phyloP scores from a whole-genome alignment of 129 eudicot species.

The Tagetes erecta region DNA sequence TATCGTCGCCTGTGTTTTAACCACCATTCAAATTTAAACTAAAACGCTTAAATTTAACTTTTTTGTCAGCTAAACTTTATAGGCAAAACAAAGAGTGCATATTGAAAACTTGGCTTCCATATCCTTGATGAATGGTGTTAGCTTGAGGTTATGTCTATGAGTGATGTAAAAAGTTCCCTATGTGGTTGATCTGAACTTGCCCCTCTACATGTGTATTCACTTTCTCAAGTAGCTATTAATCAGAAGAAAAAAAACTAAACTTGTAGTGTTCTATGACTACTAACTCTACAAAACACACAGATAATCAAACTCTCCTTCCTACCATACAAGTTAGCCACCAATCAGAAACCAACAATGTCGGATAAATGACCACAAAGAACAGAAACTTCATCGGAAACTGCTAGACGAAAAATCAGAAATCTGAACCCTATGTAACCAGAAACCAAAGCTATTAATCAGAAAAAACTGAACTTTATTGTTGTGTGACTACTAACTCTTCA shows the following conservation, averaged over 20 bases:
- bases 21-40: not conserved
- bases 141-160: not conserved
- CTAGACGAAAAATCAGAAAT: not conserved
- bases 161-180: not conserved
- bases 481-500: slow-evolving; percentile 10
- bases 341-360: slow-evolving; percentile 17
- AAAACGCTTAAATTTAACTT: not conserved
- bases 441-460: not conserved
- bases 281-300: slow-evolving; percentile 15
- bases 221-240: slow-evolving; percentile 5
- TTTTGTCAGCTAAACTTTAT: not conserved
- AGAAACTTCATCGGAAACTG: slow-evolving; percentile 7
- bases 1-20: not conserved
- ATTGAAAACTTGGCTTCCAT: not conserved
- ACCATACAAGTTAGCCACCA: not conserved
- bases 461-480: not conserved
- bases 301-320: slow-evolving; percentile 1
- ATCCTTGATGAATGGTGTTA: not conserved
- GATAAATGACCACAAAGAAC: not conserved
- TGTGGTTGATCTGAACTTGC: not conserved
- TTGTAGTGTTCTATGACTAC: not conserved
- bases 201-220: not conserved
- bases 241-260: not conserved
- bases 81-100: not conserved
- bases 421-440: not conserved